Evolutionary conservation across 192 early-diverging fungal species (phyloP).

Genomic region (Podila epigama): DNA sequence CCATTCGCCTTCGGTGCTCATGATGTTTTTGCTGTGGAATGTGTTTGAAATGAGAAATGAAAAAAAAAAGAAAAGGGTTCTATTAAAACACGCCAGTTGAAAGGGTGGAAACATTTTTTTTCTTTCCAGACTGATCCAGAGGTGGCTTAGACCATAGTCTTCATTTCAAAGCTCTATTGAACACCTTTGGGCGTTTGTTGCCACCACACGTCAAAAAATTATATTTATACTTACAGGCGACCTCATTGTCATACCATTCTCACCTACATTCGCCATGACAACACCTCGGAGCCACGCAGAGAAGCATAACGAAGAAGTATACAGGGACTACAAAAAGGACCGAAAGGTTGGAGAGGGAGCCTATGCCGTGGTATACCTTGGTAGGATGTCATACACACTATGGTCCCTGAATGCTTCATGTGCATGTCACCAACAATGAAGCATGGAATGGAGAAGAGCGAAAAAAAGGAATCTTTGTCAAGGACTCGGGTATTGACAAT

Average conservation of each 20-base stretch:
- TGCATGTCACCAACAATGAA: no score
- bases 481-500: no score
- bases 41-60: neutral
- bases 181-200: neutral
- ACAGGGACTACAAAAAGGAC: slow-evolving; percentile 82
- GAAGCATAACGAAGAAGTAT: slow-evolving; percentile 69
- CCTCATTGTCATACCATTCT: neutral
- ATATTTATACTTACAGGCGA: no score
- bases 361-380: slow-evolving; percentile 92
- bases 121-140: neutral
- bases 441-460: no score
- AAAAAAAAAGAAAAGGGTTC: neutral
- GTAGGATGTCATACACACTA: slow-evolving; percentile 39
- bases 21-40: neutral
- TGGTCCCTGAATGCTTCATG: neutral
- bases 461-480: no score
- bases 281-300: slow-evolving; percentile 54
- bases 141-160: neutral
- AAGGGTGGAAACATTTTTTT: slow-evolving; percentile 3
- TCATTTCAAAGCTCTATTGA: neutral
- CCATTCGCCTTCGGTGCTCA: slow-evolving; percentile 52
- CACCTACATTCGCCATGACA: slow-evolving; percentile 7
- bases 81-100: no score
- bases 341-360: slow-evolving; percentile 96
- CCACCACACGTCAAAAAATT: neutral